These are phyloP conservation scores for Raddia distichophylla DNA, from an alignment of 176 grass and related monocot species.

Conservation along the genomic window DNA sequence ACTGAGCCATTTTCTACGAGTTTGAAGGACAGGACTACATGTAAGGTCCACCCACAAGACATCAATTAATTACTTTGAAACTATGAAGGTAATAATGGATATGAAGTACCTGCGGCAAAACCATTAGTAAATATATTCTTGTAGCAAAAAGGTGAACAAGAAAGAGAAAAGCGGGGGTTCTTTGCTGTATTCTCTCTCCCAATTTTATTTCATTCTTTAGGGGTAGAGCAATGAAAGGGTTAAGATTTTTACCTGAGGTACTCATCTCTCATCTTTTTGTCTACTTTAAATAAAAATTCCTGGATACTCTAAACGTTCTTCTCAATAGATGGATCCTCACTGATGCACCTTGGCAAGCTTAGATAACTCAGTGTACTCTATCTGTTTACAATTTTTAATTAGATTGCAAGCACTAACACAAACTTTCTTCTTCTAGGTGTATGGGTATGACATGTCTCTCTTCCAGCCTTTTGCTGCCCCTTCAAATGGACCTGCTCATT, in stretches of 20 bases:
- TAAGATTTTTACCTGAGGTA: constrained; percentile 8
- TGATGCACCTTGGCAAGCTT: not conserved
- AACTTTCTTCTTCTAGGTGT: constrained; percentile 51
- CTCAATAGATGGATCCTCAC: not conserved
- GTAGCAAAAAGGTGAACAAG: not conserved
- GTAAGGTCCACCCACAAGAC: not conserved
- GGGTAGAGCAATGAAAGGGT: not conserved
- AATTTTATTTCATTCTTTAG: not conserved
- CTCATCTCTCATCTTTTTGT: not conserved
- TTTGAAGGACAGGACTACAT: not conserved
- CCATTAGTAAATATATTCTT: not conserved
- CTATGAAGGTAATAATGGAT: not conserved
- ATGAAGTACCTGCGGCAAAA: not conserved
- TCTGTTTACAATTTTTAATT: not conserved
- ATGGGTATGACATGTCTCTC: constrained; percentile 46
- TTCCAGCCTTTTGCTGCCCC: constrained; percentile 60
- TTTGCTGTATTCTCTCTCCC: not conserved
- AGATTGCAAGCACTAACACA: not conserved
- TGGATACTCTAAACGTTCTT: constrained; percentile 20
- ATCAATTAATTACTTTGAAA: constrained; percentile 5
- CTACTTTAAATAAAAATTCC: not conserved
- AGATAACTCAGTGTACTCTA: constrained; percentile 1
- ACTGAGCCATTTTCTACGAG: constrained; percentile 4
- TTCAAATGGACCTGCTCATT: constrained; percentile 39
- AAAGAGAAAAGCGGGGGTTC: not conserved